Evolutionary conservation across 768 basidiomycete genomes (phyloP).

Genomic region (Tricholoma hemisulphureum): DNA sequence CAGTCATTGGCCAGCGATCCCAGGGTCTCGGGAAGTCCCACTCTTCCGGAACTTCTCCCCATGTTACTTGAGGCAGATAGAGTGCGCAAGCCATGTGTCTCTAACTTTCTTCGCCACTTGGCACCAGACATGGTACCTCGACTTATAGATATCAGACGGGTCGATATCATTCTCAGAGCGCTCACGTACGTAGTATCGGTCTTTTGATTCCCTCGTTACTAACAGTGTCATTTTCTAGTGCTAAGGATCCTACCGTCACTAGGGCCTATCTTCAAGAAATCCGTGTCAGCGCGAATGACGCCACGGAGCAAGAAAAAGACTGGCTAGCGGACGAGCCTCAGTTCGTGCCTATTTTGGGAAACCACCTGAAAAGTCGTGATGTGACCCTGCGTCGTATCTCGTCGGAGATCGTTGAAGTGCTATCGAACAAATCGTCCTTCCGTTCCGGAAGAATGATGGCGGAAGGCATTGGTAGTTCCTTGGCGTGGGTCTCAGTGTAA

Average conservation of each 20-base stretch:
- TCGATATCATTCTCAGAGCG: constrained; percentile 13
- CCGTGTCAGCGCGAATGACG: background rate
- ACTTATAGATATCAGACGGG: constrained; percentile 5
- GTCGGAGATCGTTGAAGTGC: constrained; percentile 13
- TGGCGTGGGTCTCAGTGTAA: constrained; percentile 14
- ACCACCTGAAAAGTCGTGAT: constrained; percentile 12
- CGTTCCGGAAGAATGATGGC: constrained; percentile 19
- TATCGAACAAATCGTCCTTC: constrained; percentile 13
- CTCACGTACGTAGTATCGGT: constrained; percentile 8
- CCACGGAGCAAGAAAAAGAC: constrained; percentile 16
- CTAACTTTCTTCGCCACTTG: constrained; percentile 13
- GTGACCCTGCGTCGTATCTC: constrained; percentile 8
- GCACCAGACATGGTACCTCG: constrained; percentile 13
- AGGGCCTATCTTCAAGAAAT: constrained; percentile 14
- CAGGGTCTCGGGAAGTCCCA: constrained; percentile 3
- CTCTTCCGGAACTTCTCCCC: constrained; percentile 12
- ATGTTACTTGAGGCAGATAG: constrained; percentile 10
- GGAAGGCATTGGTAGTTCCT: constrained; percentile 16
- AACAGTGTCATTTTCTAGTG: background rate
- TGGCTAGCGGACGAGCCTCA: constrained; percentile 8
- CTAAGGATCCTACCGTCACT: constrained; percentile 6
- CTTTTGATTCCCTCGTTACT: background rate
- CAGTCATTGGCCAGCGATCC: constrained; percentile 13
- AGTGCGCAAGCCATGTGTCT: constrained; percentile 10
- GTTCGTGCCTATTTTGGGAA: constrained; percentile 13